Conservation (phyloP, 2,329 filamentous ascomycete species). For the Xenoacremonium recifei region DNA sequence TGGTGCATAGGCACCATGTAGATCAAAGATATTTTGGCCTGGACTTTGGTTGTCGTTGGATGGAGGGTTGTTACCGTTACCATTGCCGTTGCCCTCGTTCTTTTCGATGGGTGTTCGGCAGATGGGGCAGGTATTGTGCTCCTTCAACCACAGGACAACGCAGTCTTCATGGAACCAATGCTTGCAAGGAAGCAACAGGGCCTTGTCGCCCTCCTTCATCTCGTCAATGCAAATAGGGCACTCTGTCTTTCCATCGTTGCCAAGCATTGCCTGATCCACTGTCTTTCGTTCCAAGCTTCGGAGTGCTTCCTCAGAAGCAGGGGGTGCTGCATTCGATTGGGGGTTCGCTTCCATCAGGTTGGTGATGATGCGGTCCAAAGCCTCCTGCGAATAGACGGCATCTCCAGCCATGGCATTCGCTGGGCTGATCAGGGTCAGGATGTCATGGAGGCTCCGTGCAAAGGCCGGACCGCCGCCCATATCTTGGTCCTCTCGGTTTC, state of each 20-base stretch:
- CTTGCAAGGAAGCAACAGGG: slow-evolving; percentile 77
- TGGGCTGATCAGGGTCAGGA: slow-evolving; percentile 54
- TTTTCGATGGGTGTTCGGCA: slow-evolving; percentile 62
- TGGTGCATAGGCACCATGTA: no score
- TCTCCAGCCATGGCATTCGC: slow-evolving; percentile 64
- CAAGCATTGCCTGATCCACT: slow-evolving; percentile 68
- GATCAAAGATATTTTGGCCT: no score
- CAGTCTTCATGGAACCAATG: slow-evolving; percentile 93
- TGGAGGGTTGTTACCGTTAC: slow-evolving; percentile 12
- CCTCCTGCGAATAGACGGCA: slow-evolving; percentile 87
- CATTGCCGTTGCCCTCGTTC: slow-evolving; percentile 18
- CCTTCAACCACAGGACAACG: slow-evolving; percentile 77
- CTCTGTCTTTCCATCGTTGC: slow-evolving; percentile 66
- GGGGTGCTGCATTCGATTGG: slow-evolving; percentile 74
- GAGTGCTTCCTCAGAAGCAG: slow-evolving; percentile 75
- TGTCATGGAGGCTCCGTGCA: slow-evolving; percentile 44
- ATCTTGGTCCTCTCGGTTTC: slow-evolving; percentile 14
- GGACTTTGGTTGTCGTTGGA: no score
- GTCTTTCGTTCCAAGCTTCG: slow-evolving; percentile 68
- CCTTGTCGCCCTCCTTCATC: slow-evolving; percentile 69
- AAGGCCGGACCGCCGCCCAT: slow-evolving; percentile 21
- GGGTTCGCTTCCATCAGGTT: slow-evolving; percentile 83
- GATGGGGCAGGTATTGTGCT: slow-evolving; percentile 91
- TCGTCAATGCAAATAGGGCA: slow-evolving; percentile 96
- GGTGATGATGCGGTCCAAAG: slow-evolving; percentile 82